phyloP scores from a whole-genome alignment of 768 basidiomycete genomes.

The Mycena metata region DNA sequence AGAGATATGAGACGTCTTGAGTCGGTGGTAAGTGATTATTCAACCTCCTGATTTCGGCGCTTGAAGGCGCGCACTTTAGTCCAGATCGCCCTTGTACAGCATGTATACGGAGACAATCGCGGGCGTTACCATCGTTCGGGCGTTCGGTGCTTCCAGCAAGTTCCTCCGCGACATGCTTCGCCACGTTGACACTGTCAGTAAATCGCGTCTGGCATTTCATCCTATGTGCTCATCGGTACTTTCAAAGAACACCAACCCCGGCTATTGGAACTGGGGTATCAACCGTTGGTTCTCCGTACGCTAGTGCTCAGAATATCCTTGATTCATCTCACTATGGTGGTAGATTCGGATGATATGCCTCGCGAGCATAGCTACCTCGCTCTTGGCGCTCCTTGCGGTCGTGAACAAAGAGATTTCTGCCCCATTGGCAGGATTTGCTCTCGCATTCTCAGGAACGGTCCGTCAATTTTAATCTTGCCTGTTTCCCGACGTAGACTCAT shows the following conservation, averaged over 20 bases:
- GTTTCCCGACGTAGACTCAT: neutral
- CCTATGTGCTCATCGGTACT: constrained; percentile 40
- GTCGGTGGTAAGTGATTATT: constrained; percentile 47
- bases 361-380: constrained; percentile 77
- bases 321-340: constrained; percentile 49
- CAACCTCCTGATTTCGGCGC: neutral
- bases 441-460: constrained; percentile 81
- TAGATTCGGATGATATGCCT: constrained; percentile 79
- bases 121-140: constrained; percentile 78
- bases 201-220: neutral
- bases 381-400: constrained; percentile 76
- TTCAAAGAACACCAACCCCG: constrained; percentile 69
- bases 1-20: constrained; percentile 84
- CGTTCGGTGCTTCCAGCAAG: constrained; percentile 90
- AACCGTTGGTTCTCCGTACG: constrained; percentile 92
- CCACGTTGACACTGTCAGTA: constrained; percentile 72
- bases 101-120: no score
- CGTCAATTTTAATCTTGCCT: neutral
- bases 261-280: constrained; percentile 94
- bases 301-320: constrained; percentile 66
- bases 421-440: constrained; percentile 85
- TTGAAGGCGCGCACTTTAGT: no score
- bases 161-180: constrained; percentile 87
- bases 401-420: constrained; percentile 80
- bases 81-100: no score